These are phyloP conservation scores for Fraxinus dipetala DNA, from an alignment of 305 asterid species.

Conservation along the genomic window DNA sequence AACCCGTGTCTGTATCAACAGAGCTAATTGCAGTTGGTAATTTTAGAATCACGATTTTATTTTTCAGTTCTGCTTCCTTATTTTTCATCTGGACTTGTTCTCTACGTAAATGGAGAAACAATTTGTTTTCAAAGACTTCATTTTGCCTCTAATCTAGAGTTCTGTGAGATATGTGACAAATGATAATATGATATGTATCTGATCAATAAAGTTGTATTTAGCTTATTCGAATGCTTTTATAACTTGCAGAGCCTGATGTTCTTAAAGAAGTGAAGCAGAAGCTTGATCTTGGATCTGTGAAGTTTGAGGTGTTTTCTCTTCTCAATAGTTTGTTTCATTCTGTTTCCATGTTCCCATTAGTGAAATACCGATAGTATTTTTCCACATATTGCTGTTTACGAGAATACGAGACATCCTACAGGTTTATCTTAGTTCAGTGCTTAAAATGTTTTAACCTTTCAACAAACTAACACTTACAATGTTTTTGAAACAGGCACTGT, in stretches of 20 bases:
- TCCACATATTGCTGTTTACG: background rate
- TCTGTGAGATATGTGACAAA: background rate
- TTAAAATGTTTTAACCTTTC: conserved; percentile 1
- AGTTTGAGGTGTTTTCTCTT: conserved; percentile 68
- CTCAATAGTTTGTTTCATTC: conserved; percentile 12
- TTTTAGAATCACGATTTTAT: conserved; percentile 11
- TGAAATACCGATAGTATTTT: background rate
- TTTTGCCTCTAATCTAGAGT: background rate
- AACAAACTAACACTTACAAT: conserved; percentile 13
- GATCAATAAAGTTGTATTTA: background rate
- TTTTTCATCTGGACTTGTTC: background rate
- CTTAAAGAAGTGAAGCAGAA: conserved; percentile 93
- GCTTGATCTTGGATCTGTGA: conserved; percentile 85
- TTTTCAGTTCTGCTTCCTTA: background rate
- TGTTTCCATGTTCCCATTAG: background rate
- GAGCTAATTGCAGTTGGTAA: conserved; percentile 93
- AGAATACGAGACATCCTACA: background rate
- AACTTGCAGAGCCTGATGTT: conserved; percentile 85
- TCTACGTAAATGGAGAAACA: background rate
- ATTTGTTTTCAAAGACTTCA: background rate
- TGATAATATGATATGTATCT: background rate
- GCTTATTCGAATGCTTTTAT: background rate
- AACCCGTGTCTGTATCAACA: conserved; percentile 89
- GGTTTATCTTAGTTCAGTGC: background rate
- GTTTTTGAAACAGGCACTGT: conserved; percentile 61